Percentiles rank a stretch among this genome's conserved stretches.
Evolutionary conservation across 2,329 filamentous ascomycete genomes (phyloP).

Genomic region (Sporothrix euskadiensis): DNA sequence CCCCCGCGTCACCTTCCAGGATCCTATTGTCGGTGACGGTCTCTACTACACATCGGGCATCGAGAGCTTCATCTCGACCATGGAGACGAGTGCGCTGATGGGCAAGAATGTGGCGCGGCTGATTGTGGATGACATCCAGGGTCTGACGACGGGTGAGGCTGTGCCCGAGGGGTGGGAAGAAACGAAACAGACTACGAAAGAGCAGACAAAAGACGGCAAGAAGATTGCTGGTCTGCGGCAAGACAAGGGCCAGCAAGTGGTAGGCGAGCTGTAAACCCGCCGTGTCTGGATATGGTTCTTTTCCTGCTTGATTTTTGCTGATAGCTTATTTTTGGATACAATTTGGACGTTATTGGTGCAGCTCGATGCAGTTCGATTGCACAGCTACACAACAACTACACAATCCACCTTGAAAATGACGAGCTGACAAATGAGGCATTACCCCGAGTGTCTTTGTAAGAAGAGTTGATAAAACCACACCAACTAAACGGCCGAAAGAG

Average conservation of each 20-base stretch:
- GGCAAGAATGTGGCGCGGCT: slow-evolving; percentile 80
- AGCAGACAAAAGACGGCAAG: not conserved
- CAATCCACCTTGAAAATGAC: not conserved
- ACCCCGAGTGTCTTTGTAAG: not conserved
- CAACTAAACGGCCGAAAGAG: not conserved
- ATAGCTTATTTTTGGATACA: not conserved
- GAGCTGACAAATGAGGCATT: not conserved
- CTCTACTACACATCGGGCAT: slow-evolving; percentile 76
- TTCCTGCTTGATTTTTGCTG: not conserved
- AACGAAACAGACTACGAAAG: not conserved
- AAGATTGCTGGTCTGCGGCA: not conserved
- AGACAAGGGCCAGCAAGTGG: not conserved
- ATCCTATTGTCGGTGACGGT: slow-evolving; percentile 65
- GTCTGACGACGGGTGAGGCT: slow-evolving; percentile 27
- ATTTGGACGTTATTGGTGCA: not conserved
- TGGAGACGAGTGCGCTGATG: slow-evolving; percentile 94
- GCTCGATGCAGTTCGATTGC: not conserved
- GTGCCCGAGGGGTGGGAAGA: not conserved
- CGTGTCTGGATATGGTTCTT: not conserved
- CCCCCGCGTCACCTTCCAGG: slow-evolving; percentile 86
- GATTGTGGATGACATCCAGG: slow-evolving; percentile 57
- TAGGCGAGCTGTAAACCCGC: slow-evolving; percentile 7
- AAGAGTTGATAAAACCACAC: too few relatives aligned
- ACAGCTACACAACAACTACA: not conserved
- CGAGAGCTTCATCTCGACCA: slow-evolving; percentile 92